These are phyloP conservation scores for Penicillium simplicissimum DNA, from an alignment of 495 filamentous ascomycete genomes.

Conservation along the genomic window DNA sequence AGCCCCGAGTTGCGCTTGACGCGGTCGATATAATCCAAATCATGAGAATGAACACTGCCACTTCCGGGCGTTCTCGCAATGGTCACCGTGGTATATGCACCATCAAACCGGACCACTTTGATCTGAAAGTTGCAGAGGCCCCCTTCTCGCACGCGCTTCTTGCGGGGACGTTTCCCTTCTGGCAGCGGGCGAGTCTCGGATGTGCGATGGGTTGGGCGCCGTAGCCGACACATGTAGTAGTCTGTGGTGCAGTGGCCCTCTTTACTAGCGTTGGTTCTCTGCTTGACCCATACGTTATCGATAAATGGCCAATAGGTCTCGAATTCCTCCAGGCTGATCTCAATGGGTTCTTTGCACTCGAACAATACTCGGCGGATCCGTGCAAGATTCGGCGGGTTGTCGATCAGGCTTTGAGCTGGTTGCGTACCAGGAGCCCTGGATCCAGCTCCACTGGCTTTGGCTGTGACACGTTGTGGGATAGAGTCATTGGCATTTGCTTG, in stretches of 20 bases:
- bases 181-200: constrained; percentile 48
- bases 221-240: constrained; percentile 54
- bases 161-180: constrained; percentile 53
- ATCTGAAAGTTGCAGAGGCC: constrained; percentile 54
- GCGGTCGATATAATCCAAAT: constrained; percentile 53
- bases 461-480: background rate
- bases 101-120: constrained; percentile 52
- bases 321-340: constrained; percentile 51
- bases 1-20: constrained; percentile 54
- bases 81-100: constrained; percentile 47
- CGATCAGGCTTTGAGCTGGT: constrained; percentile 30
- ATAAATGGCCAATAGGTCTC: constrained; percentile 58
- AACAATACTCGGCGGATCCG: constrained; percentile 50
- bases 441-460: background rate
- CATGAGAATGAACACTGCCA: constrained; percentile 47
- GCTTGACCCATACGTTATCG: constrained; percentile 56
- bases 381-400: constrained; percentile 49
- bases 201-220: constrained; percentile 44
- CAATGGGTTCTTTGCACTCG: constrained; percentile 54
- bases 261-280: constrained; percentile 52
- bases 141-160: constrained; percentile 52
- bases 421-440: constrained; percentile 4
- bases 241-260: constrained; percentile 52
- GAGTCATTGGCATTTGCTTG: constrained; percentile 12
- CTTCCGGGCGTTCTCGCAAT: constrained; percentile 45